Conservation (phyloP, 176 grass and related monocot species). For the Zea luxurians region DNA sequence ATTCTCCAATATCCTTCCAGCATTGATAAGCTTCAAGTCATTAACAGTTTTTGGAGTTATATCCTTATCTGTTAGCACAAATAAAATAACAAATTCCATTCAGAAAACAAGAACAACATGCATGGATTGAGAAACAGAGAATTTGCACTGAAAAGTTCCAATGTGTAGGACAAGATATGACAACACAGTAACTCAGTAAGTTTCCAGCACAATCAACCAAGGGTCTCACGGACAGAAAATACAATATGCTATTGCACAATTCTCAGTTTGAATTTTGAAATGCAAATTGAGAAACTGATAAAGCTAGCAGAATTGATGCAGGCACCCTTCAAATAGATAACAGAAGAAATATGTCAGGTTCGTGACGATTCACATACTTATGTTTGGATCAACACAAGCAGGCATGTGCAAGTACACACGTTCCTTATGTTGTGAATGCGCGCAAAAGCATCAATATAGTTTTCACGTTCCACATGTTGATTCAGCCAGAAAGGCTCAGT, state of each 20-base stretch:
- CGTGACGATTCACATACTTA: background rate
- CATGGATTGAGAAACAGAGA: background rate
- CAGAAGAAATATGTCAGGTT: background rate
- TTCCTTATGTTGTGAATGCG: background rate
- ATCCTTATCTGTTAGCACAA: constrained; percentile 63
- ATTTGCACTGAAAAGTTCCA: background rate
- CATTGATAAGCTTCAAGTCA: constrained; percentile 94
- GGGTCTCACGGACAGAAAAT: background rate
- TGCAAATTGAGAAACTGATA: background rate
- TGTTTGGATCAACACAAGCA: background rate
- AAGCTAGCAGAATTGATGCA: constrained; percentile 11
- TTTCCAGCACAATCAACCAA: constrained; percentile 15
- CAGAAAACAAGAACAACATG: constrained; percentile 5
- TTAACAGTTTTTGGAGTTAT: constrained; percentile 72
- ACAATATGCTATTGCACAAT: background rate
- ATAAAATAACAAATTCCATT: constrained; percentile 23
- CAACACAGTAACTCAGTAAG: background rate
- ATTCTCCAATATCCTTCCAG: constrained; percentile 91
- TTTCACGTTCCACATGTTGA: constrained; percentile 2
- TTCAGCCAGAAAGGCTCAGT: constrained; percentile 25
- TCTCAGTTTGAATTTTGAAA: background rate
- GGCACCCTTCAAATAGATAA: constrained; percentile 2
- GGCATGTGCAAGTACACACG: background rate
- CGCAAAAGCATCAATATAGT: background rate
- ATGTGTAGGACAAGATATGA: constrained; percentile 7